Conservation (phyloP, 139 green algal species). For the Tetradesmus obliquus region DNA sequence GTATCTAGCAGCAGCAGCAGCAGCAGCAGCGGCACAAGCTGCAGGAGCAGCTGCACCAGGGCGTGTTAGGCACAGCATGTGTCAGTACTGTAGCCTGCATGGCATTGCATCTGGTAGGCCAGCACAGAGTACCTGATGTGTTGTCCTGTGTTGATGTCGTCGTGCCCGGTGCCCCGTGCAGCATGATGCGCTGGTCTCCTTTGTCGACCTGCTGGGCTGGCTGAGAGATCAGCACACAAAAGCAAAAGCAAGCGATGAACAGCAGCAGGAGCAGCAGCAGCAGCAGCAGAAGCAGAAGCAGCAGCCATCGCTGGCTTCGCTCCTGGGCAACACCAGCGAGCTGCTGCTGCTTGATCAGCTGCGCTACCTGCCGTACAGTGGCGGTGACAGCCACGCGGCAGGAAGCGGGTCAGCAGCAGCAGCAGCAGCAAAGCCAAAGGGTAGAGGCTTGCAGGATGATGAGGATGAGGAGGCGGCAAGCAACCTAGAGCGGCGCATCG, state of each 20-base stretch:
- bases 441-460: neutral
- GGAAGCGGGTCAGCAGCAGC: neutral
- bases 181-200: neutral
- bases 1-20: neutral
- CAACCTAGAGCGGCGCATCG: neutral
- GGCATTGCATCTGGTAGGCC: too few relatives aligned
- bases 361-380: neutral
- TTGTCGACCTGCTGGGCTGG: neutral
- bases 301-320: neutral
- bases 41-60: constrained; percentile 1
- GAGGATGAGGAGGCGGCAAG: neutral
- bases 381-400: neutral
- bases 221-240: neutral
- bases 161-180: neutral
- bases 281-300: constrained; percentile 3
- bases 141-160: too few relatives aligned
- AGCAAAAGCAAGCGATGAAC: neutral
- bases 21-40: neutral
- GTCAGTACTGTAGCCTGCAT: too few relatives aligned
- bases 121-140: too few relatives aligned
- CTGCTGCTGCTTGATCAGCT: neutral
- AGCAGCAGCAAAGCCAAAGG: neutral
- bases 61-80: neutral
- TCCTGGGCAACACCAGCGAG: neutral
- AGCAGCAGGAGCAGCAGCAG: neutral